Conservation (phyloP, 805 yeast species). For the Metschnikowia dekortorum region DNA sequence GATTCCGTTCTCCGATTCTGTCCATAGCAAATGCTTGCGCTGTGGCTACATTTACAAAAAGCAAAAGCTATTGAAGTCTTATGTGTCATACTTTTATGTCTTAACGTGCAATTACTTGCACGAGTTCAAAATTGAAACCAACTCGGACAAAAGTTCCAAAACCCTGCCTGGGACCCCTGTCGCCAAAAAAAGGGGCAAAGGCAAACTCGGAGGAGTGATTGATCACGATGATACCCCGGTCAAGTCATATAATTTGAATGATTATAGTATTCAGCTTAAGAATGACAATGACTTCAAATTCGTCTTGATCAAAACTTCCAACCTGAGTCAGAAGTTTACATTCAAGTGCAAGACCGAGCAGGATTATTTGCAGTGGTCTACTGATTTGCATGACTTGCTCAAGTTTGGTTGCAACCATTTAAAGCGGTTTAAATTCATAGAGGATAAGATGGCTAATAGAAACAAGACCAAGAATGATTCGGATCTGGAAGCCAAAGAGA, state of each 20-base stretch:
- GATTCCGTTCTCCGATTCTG: conserved; percentile 33
- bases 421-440: conserved; percentile 48
- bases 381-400: conserved; percentile 50
- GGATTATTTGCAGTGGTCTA: conserved; percentile 50
- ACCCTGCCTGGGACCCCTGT: conserved; percentile 9
- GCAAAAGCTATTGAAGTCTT: conserved; percentile 37
- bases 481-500: not conserved
- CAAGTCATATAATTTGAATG: conserved; percentile 41
- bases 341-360: conserved; percentile 43
- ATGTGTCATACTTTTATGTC: conserved; percentile 33
- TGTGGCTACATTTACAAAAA: conserved; percentile 40
- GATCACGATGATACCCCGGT: conserved; percentile 37
- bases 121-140: conserved; percentile 35
- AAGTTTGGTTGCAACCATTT: conserved; percentile 41
- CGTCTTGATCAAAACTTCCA: conserved; percentile 25
- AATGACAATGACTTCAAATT: conserved; percentile 34
- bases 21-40: conserved; percentile 38
- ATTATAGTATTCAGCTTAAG: conserved; percentile 28
- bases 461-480: conserved; percentile 7
- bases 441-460: conserved; percentile 33
- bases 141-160: conserved; percentile 10
- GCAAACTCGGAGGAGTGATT: conserved; percentile 37
- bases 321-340: conserved; percentile 28
- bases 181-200: conserved; percentile 20
- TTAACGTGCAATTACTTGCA: conserved; percentile 42